A percentile compares a stretch with the other conserved stretches of the same genome.
Conservation (phyloP, 2,329 filamentous ascomycete species). For the Teratosphaeria zuluensis region DNA sequence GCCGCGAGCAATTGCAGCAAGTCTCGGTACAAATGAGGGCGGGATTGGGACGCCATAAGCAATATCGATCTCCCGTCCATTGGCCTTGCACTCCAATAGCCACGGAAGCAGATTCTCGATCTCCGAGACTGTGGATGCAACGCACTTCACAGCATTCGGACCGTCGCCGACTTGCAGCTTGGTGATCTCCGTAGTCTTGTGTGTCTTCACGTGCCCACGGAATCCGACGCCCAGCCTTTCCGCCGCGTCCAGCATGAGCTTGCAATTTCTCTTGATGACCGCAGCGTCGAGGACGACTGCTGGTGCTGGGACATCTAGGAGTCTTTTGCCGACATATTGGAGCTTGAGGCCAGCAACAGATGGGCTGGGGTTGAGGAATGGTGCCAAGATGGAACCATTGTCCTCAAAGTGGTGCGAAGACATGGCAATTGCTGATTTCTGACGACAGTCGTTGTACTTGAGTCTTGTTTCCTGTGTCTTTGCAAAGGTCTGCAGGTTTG, state of each 20-base stretch:
- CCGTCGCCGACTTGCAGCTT: constrained; percentile 57
- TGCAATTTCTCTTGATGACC: constrained; percentile 58
- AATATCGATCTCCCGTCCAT: constrained; percentile 54
- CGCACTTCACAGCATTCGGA: constrained; percentile 46
- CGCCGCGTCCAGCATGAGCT: constrained; percentile 58
- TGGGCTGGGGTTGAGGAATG: constrained; percentile 23
- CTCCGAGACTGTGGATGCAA: constrained; percentile 67
- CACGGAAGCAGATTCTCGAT: constrained; percentile 56
- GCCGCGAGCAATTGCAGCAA: constrained; percentile 45
- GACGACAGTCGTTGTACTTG: not conserved
- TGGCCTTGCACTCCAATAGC: constrained; percentile 47
- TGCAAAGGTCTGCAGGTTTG: too few relatives aligned
- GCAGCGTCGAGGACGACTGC: constrained; percentile 59
- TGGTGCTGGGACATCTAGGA: constrained; percentile 55
- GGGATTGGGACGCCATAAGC: constrained; percentile 65
- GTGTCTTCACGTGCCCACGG: constrained; percentile 72
- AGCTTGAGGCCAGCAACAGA: constrained; percentile 24
- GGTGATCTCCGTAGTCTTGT: constrained; percentile 65
- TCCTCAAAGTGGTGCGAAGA: not conserved
- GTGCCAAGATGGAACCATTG: constrained; percentile 2
- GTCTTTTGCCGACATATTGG: constrained; percentile 49
- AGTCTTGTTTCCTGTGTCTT: too few relatives aligned
- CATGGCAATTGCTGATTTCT: not conserved
- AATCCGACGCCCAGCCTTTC: constrained; percentile 53
- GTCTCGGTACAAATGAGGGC: constrained; percentile 49